Evolutionary conservation across 805 yeast genomes (phyloP), one percentile per base, ranked within the genome.

Genomic region (Kluyveromyces wickerhamii): DNA sequence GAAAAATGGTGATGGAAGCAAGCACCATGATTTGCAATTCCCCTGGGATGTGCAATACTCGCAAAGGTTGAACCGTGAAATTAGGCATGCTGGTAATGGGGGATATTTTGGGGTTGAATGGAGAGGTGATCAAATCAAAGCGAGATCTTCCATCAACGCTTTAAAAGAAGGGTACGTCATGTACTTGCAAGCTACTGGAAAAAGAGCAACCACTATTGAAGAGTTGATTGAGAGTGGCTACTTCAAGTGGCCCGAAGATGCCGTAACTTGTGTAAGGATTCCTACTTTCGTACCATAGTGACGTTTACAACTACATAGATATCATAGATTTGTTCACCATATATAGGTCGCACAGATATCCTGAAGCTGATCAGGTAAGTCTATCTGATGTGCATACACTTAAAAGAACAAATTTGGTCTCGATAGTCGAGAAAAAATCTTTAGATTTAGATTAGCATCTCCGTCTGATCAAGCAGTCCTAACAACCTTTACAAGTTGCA

Each of bases 31-130:
- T 38, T 50, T 79, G 52, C 60, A 59, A 11, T 66, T 54, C 43
- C 83, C 84, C 8, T 58, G 58, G 29, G 92, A 81, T 44, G 74
- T 71, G 1, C 71, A 70, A 17, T 82, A 77, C 51, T 69, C 74
- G 45, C 69, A 69, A 43, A 59, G 60, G 33, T 54, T 72, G 40
- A 60, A 60, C 37, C 52, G 54, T 16, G 55, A 63, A 34, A 55
- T 57, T 29, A 59, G 42, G 19, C 54, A 51, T 37, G 66, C 63
- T 18, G 60, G 53, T 15, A 62, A 60, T 22, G 46, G 51, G 13
- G 78, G 77, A 0, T 65, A 69, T 41, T 46, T 60, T 25, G 77
- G 79, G 0, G 69, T 67, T 30, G 62, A 62, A 32, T 75, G 81
- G 82, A 67, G 62, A 40, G 63, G 62, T 24, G 65, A 59, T 33